These are phyloP conservation scores for Bipolaris zeicola DNA, from an alignment of 2,329 filamentous ascomycete species.

Conservation along the genomic window DNA sequence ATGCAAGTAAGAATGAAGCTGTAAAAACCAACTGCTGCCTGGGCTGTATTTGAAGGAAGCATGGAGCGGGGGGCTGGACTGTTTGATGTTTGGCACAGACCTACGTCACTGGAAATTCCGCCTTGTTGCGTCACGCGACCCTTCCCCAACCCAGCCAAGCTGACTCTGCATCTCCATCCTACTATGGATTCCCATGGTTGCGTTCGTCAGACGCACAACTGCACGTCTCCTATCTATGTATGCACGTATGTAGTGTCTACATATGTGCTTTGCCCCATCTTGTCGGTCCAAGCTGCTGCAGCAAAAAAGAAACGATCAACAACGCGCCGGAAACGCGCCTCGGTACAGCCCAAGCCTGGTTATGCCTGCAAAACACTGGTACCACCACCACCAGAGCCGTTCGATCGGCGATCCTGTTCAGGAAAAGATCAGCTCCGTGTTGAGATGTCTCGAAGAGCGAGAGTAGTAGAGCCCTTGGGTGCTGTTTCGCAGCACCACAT, in stretches of 20 bases:
- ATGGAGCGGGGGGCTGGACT: constrained; percentile 12
- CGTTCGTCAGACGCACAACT: neutral
- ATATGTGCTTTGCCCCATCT: neutral
- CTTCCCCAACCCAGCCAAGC: neutral
- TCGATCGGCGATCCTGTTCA: too few relatives aligned
- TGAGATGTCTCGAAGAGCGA: too few relatives aligned
- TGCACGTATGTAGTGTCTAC: too few relatives aligned
- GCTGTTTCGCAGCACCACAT: neutral
- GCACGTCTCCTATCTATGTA: neutral
- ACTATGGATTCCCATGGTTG: neutral
- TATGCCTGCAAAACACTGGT: neutral
- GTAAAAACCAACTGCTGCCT: constrained; percentile 14
- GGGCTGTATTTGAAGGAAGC: constrained; percentile 18
- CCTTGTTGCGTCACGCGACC: constrained; percentile 10
- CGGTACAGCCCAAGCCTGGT: neutral
- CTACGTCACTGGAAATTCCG: constrained; percentile 20
- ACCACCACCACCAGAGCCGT: neutral
- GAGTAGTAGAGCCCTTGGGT: too few relatives aligned
- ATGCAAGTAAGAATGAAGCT: neutral
- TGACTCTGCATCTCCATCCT: neutral
- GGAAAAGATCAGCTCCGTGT: too few relatives aligned
- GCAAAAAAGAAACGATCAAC: neutral
- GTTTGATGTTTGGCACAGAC: constrained; percentile 15
- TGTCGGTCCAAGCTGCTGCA: neutral
- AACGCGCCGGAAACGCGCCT: neutral